Conservation (phyloP, 768 basidiomycete species). For the Kwoniella botswanensis region DNA sequence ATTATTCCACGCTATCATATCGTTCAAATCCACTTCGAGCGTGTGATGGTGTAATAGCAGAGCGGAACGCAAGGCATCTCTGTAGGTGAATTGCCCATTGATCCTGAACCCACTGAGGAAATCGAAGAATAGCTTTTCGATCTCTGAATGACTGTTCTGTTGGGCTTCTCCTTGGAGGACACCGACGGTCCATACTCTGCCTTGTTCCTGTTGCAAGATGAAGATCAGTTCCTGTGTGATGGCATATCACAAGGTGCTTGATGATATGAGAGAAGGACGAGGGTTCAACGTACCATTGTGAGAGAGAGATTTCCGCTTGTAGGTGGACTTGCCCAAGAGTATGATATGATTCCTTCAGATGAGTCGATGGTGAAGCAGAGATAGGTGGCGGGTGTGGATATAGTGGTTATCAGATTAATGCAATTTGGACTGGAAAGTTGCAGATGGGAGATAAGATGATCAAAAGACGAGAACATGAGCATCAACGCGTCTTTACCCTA, state of each 20-base stretch:
- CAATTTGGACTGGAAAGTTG: neutral
- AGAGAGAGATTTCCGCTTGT: neutral
- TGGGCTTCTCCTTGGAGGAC: conserved; percentile 22
- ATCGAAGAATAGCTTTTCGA: conserved; percentile 77
- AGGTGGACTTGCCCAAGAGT: neutral
- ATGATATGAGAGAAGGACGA: neutral
- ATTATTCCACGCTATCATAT: conserved; percentile 77
- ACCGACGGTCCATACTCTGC: conserved; percentile 25
- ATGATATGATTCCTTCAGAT: neutral
- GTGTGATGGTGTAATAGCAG: conserved; percentile 83
- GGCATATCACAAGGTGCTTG: too few species aligned
- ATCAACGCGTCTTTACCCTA: conserved; percentile 23
- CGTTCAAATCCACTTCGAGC: conserved; percentile 81
- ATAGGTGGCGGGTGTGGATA: neutral
- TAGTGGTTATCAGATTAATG: neutral
- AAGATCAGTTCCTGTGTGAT: too few species aligned
- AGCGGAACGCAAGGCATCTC: conserved; percentile 88
- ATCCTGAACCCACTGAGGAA: conserved; percentile 88
- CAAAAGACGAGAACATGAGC: conserved; percentile 26
- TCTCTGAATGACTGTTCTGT: conserved; percentile 75
- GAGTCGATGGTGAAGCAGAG: neutral
- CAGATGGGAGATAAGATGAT: neutral
- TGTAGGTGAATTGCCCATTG: conserved; percentile 87
- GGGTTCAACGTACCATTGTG: conserved; percentile 13
- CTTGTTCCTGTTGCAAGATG: conserved; percentile 21